Evolutionary conservation across 129 eudicot species (phyloP).

Genomic region (Arctium lappa): DNA sequence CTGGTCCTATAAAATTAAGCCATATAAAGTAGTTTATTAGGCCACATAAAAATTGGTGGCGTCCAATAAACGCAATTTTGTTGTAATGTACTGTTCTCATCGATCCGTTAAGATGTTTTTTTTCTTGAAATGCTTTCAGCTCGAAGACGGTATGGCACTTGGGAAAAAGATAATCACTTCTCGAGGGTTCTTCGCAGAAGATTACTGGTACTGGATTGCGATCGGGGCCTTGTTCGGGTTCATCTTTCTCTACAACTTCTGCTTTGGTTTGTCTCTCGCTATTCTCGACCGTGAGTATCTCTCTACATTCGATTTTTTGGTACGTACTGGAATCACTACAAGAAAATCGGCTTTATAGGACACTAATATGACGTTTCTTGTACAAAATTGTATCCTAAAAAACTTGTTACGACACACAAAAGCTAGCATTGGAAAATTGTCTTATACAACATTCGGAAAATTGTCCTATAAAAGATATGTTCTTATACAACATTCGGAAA

Average conservation of each 20-base stretch:
- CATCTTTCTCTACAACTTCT: constrained; percentile 41
- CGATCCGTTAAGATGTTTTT: constrained; percentile 14
- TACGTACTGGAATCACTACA: not conserved
- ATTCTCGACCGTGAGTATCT: constrained; percentile 52
- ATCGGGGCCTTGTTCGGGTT: constrained; percentile 50
- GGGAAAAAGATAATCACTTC: constrained; percentile 47
- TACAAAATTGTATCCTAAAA: not conserved
- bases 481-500: too few species aligned
- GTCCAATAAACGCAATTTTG: too few species aligned
- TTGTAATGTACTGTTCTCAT: not conserved
- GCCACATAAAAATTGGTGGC: too few species aligned
- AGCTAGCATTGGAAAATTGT: too few species aligned
- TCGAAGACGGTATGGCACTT: constrained; percentile 20
- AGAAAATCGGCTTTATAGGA: not conserved
- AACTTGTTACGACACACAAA: not conserved
- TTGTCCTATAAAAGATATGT: too few species aligned
- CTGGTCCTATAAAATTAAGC: too few species aligned
- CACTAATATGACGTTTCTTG: not conserved
- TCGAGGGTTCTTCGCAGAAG: constrained; percentile 56
- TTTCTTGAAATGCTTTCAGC: not conserved
- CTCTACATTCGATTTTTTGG: not conserved
- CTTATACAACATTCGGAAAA: too few species aligned
- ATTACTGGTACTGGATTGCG: constrained; percentile 80
- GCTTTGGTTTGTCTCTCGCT: constrained; percentile 42
- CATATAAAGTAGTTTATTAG: too few species aligned